Conservation (phyloP, 768 basidiomycete genomes). For the Trametes coccinea region DNA sequence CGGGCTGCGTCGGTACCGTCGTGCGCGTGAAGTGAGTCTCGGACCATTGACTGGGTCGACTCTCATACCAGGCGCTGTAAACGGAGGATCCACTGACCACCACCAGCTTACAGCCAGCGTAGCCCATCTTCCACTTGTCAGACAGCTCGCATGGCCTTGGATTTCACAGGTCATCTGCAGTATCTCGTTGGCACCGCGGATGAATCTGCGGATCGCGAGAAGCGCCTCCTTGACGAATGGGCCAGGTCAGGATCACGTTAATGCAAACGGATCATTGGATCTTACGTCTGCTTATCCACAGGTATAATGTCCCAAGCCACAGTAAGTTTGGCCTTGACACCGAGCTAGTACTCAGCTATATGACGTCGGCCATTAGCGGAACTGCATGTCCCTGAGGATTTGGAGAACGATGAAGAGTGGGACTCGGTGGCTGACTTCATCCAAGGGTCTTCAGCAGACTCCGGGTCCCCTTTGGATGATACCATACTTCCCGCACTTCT, state of each 20-base stretch:
- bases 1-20: too few relatives aligned
- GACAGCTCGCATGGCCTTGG: not conserved
- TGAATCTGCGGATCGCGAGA: conserved; percentile 28
- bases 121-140: too few relatives aligned
- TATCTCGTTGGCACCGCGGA: conserved; percentile 22
- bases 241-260: conserved; percentile 20
- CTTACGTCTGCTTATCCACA: not conserved
- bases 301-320: not conserved
- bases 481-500: conserved; percentile 19
- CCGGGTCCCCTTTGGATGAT: not conserved
- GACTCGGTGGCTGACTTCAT: conserved; percentile 27
- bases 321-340: not conserved
- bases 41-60: too few relatives aligned
- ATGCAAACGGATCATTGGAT: not conserved
- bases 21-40: too few relatives aligned
- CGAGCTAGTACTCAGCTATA: not conserved
- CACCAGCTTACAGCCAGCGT: too few relatives aligned
- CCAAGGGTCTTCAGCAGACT: not conserved
- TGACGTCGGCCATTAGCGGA: not conserved
- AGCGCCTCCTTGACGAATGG: conserved; percentile 31
- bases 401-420: conserved; percentile 17
- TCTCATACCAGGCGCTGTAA: too few relatives aligned
- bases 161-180: conserved; percentile 21
- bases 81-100: too few relatives aligned
- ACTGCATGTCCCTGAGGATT: conserved; percentile 8